phyloP scores from a whole-genome alignment of 2,329 filamentous ascomycete species.

The Cladosporium cucumerinum region DNA sequence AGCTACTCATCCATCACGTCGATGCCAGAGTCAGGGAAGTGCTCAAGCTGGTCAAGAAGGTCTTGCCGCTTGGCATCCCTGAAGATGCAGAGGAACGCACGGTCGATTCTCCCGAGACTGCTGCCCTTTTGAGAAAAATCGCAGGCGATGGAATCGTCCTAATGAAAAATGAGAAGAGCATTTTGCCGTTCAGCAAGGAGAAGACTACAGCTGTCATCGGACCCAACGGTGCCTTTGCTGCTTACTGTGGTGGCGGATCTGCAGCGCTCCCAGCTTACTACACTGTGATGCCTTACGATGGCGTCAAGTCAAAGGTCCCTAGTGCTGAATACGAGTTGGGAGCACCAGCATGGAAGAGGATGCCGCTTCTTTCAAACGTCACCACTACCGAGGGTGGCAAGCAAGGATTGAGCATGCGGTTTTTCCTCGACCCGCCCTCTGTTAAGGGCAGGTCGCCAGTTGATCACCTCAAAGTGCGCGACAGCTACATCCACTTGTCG shows the following conservation, averaged over 20 bases:
- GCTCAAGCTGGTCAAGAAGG: slow-evolving; percentile 54
- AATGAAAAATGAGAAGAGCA: slow-evolving; percentile 64
- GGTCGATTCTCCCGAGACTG: slow-evolving; percentile 33
- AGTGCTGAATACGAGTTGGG: slow-evolving; percentile 26
- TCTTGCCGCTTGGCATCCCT: slow-evolving; percentile 26
- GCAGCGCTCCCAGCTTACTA: slow-evolving; percentile 35
- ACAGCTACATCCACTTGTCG: slow-evolving; percentile 44
- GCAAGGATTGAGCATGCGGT: slow-evolving; percentile 27
- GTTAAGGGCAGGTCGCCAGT: slow-evolving; percentile 46
- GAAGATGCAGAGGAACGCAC: slow-evolving; percentile 31
- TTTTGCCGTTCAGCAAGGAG: slow-evolving; percentile 63
- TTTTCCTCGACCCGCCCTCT: slow-evolving; percentile 56
- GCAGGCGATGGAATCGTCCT: slow-evolving; percentile 31
- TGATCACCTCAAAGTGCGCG: slow-evolving; percentile 48
- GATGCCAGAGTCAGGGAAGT: slow-evolving; percentile 59
- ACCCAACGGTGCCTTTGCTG: slow-evolving; percentile 68
- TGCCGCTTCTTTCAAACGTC: slow-evolving; percentile 28
- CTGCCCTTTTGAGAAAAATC: slow-evolving; percentile 29
- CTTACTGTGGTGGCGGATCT: slow-evolving; percentile 41
- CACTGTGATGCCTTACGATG: slow-evolving; percentile 32
- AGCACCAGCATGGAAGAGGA: slow-evolving; percentile 29
- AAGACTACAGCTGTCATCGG: slow-evolving; percentile 72
- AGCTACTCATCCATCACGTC: slow-evolving; percentile 39
- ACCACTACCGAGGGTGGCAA: slow-evolving; percentile 25
- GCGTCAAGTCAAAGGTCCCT: slow-evolving; percentile 27